These are phyloP conservation scores for Fusarium multiceps DNA, from an alignment of 2,329 filamentous ascomycete genomes.

Conservation along the genomic window DNA sequence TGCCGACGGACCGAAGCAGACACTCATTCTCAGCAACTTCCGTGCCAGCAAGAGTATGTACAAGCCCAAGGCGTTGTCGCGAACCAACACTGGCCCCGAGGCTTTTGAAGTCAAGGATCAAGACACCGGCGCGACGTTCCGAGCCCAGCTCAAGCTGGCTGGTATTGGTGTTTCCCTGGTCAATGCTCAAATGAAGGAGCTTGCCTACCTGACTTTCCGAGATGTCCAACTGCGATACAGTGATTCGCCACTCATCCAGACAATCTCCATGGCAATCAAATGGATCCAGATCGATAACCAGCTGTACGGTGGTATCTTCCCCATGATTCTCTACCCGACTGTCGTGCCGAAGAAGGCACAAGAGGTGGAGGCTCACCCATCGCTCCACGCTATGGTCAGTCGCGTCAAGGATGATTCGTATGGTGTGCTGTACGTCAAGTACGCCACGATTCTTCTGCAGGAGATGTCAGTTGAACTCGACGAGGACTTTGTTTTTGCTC, in stretches of 20 bases:
- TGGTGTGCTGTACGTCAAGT: constrained; percentile 98
- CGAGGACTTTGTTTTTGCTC: constrained; percentile 96
- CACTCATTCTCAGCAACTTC: constrained; percentile 92
- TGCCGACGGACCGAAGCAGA: constrained; percentile 95
- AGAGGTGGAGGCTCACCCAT: constrained; percentile 96
- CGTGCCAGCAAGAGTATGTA: constrained; percentile 94
- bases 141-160: constrained; percentile 86
- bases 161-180: constrained; percentile 94
- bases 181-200: constrained; percentile 89
- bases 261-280: constrained; percentile 88
- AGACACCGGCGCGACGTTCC: constrained; percentile 88
- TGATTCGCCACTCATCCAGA: constrained; percentile 95
- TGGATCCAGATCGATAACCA: constrained; percentile 99
- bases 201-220: constrained; percentile 92
- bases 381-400: constrained; percentile 90
- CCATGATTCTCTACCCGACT: constrained; percentile 95
- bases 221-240: constrained; percentile 92
- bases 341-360: constrained; percentile 97
- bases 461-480: constrained; percentile 99
- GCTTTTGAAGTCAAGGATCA: constrained; percentile 92
- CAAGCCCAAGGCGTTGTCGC: constrained; percentile 65
- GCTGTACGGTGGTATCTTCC: constrained; percentile 97
- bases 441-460: constrained; percentile 91
- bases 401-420: constrained; percentile 98
- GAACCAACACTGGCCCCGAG: constrained; percentile 62